Evolutionary conservation across 345 rosid species (phyloP), one percentile per base, ranked within the genome.

Genomic region (Eutrema yunnanense): DNA sequence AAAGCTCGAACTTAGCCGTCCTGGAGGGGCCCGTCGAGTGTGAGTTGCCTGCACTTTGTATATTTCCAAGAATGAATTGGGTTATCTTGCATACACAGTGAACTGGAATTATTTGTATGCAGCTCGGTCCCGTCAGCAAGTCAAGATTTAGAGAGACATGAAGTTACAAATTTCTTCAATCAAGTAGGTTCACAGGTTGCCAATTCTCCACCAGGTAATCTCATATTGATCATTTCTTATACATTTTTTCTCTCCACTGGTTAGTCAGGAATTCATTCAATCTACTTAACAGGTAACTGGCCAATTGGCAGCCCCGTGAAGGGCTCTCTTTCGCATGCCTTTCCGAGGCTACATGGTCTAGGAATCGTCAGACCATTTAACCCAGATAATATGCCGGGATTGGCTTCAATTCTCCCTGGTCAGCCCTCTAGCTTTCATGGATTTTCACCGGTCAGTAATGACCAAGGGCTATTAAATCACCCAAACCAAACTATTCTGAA

Each of bases 1-100:
- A 80, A 93, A 93, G 79, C 96, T 93, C 50, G 98, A 93, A 83
- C 96, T 96, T 63, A 93, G 98, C 79, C 93, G 98, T 63, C 98
- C 98, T 49, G 98, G 98, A 74, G 98, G 98, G 33, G 85, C 87
- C 13, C 97, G 98, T 46, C 84, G 90, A 69, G 83, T 81, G 97
- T 90, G 72, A 80, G 96, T 80, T 50, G 6, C 36, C 54, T 62
- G 37, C 10, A 61, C 46, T 42, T 53, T 61, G 4, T 43, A 36
- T 37, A 8, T 68, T 37, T 62, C 30, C n/a, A 58, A 50, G 30
- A 37, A 6, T 42, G 30, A 37, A 6, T 42, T 60, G 67, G 30
- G 42, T 58, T 12, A 30, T 34, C 29, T 55, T 19, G 12, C 14
- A 65, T 56, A 55, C 60, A 54, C 43, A 46, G 52, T 69, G 65